Evolutionary conservation across 495 filamentous ascomycete genomes (phyloP).

Genomic region (Penicillium argentinense): DNA sequence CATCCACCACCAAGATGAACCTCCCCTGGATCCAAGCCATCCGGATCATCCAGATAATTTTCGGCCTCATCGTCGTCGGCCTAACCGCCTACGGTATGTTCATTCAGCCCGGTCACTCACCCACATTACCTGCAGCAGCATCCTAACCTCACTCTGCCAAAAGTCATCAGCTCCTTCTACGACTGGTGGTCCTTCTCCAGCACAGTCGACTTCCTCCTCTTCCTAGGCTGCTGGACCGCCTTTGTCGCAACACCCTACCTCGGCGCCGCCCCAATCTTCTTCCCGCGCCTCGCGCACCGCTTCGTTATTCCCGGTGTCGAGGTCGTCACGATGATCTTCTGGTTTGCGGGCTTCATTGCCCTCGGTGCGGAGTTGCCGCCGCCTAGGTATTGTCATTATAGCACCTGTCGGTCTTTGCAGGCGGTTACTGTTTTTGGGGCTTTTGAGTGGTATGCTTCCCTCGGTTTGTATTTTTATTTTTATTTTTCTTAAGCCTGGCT

Average conservation of each 20-base stretch:
- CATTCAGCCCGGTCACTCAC: neutral
- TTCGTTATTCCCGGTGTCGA: slow-evolving; percentile 65
- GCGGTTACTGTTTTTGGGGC: slow-evolving; percentile 55
- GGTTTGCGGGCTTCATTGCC: slow-evolving; percentile 83
- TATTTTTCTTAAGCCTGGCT: neutral
- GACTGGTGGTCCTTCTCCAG: slow-evolving; percentile 32
- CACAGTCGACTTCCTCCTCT: slow-evolving; percentile 70
- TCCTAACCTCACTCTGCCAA: slow-evolving; percentile 11
- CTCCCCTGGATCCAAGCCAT: slow-evolving; percentile 57
- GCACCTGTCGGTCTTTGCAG: slow-evolving; percentile 48
- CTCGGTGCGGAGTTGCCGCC: slow-evolving; percentile 60
- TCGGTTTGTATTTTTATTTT: neutral
- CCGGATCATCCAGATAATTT: slow-evolving; percentile 61
- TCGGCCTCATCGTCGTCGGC: slow-evolving; percentile 70
- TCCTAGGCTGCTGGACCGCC: slow-evolving; percentile 70
- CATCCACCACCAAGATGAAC: slow-evolving; percentile 22
- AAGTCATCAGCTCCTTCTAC: slow-evolving; percentile 30
- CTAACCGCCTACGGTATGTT: slow-evolving; percentile 65
- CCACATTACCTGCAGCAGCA: neutral
- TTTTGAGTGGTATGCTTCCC: slow-evolving; percentile 53
- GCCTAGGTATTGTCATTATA: slow-evolving; percentile 42
- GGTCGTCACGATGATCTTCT: slow-evolving; percentile 76
- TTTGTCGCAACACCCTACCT: slow-evolving; percentile 65
- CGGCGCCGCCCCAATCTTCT: slow-evolving; percentile 58
- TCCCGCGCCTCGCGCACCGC: slow-evolving; percentile 57